A percentile compares a stretch with the other conserved stretches of the same genome.
phyloP scores from a whole-genome alignment of 768 basidiomycete genomes.

The Xanthoconium purpureum region DNA sequence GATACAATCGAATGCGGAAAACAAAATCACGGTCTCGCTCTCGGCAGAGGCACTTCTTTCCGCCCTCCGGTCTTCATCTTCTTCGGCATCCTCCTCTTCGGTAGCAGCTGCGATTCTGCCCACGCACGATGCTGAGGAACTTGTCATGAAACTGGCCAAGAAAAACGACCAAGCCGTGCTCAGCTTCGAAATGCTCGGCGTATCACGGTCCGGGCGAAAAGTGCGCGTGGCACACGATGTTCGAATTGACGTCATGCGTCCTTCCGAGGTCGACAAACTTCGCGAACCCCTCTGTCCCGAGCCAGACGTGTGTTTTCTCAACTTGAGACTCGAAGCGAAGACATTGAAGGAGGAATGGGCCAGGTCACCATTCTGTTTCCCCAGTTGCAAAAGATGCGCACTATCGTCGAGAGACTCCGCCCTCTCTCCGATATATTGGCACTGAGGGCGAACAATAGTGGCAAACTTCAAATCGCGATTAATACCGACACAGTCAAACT shows the following conservation, averaged over 20 bases:
- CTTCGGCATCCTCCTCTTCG: conserved; percentile 43
- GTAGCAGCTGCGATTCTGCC: conserved; percentile 29
- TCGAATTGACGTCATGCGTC: conserved; percentile 75
- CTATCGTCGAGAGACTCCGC: conserved; percentile 70
- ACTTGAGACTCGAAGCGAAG: background rate
- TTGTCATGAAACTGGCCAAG: conserved; percentile 84
- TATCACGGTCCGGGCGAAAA: conserved; percentile 59
- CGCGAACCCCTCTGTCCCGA: conserved; percentile 83
- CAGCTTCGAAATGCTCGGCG: conserved; percentile 68
- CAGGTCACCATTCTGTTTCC: conserved; percentile 80
- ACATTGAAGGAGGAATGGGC: conserved; percentile 1
- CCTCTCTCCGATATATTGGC: conserved; percentile 68
- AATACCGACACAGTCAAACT: conserved; percentile 72
- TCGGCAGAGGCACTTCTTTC: conserved; percentile 71
- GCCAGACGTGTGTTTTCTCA: conserved; percentile 62
- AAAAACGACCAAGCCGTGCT: conserved; percentile 77
- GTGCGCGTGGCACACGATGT: conserved; percentile 78
- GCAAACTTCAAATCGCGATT: conserved; percentile 50
- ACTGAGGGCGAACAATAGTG: conserved; percentile 64
- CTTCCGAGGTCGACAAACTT: conserved; percentile 66
- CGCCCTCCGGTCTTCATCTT: conserved; percentile 64
- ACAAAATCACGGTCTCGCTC: conserved; percentile 76
- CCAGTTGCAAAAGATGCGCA: conserved; percentile 70
- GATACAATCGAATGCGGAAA: conserved; percentile 81
- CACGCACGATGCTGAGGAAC: conserved; percentile 54